Percentiles rank a stretch among this genome's conserved stretches.
Evolutionary conservation across 345 rosid species (phyloP).

Genomic region (Pistacia atlantica): DNA sequence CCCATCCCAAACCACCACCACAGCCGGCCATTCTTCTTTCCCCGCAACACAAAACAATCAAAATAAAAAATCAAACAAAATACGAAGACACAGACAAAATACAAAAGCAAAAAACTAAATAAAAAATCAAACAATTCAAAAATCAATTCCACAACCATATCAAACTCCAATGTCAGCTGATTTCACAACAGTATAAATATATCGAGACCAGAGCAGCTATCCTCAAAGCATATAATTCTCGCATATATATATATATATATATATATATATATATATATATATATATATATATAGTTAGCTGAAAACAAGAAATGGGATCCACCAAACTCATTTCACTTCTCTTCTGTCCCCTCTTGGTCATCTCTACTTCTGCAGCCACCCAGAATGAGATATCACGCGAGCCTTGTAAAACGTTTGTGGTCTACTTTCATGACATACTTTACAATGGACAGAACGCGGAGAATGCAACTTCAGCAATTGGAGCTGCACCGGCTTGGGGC

Average conservation of each 20-base stretch:
- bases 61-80: too few relatives aligned
- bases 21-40: too few relatives aligned
- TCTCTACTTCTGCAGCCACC: background rate
- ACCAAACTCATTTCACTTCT: background rate
- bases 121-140: too few relatives aligned
- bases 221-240: background rate
- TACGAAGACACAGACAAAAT: too few relatives aligned
- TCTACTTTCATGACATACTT: conserved; percentile 54
- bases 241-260: background rate
- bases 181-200: background rate
- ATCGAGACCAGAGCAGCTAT: background rate
- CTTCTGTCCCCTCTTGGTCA: background rate
- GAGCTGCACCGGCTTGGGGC: conserved; percentile 40
- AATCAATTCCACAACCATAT: background rate
- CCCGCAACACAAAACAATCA: too few relatives aligned
- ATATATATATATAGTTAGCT: too few relatives aligned
- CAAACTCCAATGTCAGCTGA: too few relatives aligned
- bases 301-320: background rate
- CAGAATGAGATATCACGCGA: background rate
- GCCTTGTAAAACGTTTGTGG: conserved; percentile 40
- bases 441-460: conserved; percentile 48
- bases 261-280: fast-evolving
- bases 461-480: conserved; percentile 52
- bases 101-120: too few relatives aligned
- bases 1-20: too few relatives aligned